Percentiles rank a stretch among this genome's conserved stretches.
phyloP scores from a whole-genome alignment of 2,329 filamentous ascomycete species.

The Dichotomopilus funicola region DNA sequence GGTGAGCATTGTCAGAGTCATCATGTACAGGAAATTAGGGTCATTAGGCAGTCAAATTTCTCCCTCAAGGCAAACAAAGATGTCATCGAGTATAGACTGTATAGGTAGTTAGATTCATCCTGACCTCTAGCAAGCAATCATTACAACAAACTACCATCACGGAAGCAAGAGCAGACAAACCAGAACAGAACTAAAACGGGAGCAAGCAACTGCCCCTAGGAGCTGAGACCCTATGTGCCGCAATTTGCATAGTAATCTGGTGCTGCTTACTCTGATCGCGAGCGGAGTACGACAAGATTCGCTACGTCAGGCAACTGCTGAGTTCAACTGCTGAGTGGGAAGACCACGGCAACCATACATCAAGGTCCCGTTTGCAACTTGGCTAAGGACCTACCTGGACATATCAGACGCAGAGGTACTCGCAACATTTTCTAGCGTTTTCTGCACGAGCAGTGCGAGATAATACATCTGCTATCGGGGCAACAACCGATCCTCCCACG shows the following conservation, averaged over 20 bases:
- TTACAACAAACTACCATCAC: not conserved
- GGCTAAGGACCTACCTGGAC: not conserved
- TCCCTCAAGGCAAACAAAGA: not conserved
- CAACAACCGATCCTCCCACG: not conserved
- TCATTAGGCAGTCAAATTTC: not conserved
- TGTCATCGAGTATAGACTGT: not conserved
- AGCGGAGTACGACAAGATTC: not conserved
- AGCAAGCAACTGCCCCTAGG: not conserved
- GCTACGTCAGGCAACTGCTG: not conserved
- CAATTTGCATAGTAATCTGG: not conserved
- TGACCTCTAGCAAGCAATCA: not conserved
- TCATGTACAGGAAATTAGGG: not conserved
- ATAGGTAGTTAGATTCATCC: not conserved
- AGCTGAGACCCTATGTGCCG: not conserved
- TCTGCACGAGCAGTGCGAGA: not conserved
- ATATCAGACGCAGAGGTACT: not conserved
- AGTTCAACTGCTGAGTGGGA: not conserved
- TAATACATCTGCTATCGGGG: not conserved
- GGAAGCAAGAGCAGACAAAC: not conserved
- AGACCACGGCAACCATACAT: not conserved
- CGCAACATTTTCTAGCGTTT: not conserved
- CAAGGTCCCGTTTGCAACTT: not conserved
- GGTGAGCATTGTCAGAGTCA: not conserved
- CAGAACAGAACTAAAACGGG: not conserved
- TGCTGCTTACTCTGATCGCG: not conserved